These are phyloP conservation scores for barrel medic (Medicago truncatula) DNA, from an alignment of 306 rosid species.

Conservation along the genomic window MtrunA17r5.0-ANR NC_053049.1:32422501-32423000, in stretches of 20 bases:
- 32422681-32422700: neutral
- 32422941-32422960: neutral
- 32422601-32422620: neutral
- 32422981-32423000: conserved; percentile 18
- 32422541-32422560: neutral
- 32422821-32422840: conserved; percentile 79
- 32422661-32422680: conserved; percentile 13
- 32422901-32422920: neutral
- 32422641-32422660: conserved; percentile 20
- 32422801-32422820: conserved; percentile 75
- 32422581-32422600: neutral
- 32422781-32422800: conserved; percentile 69
- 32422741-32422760: conserved; percentile 89
- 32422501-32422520: neutral
- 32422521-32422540: neutral
- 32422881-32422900: conserved; percentile 43
- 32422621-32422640: conserved; percentile 11
- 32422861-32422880: conserved; percentile 63
- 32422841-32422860: conserved; percentile 88
- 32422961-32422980: conserved; percentile 1
- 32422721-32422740: conserved; percentile 82
- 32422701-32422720: conserved; percentile 60
- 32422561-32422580: conserved; percentile 5
- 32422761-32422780: conserved; percentile 87
- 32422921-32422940: no score